A percentile compares a stretch with the other conserved stretches of the same genome.
phyloP scores from a whole-genome alignment of 306 rosid genomes.

The Pyrus bretschneideri region DNA sequence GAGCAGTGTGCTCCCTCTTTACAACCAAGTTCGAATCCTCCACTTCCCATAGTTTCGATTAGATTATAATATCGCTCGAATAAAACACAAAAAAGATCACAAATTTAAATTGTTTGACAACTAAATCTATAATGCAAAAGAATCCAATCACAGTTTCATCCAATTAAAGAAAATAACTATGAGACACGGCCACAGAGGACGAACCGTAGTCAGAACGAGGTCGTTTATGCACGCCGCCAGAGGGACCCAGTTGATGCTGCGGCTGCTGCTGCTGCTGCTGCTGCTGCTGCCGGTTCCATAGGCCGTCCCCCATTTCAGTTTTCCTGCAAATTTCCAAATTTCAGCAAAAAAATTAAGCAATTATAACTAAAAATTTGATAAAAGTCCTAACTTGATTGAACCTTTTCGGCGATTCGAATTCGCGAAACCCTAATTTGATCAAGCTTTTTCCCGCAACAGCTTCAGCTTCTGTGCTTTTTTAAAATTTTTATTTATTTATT shows the following conservation, averaged over 20 bases:
- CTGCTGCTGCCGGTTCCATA: conserved; percentile 58
- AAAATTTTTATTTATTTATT: not conserved
- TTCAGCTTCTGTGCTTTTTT: not conserved
- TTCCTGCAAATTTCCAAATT: not conserved
- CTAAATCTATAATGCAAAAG: not conserved
- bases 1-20: not conserved
- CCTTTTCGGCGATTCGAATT: conserved; percentile 9
- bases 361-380: not conserved
- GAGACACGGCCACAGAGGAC: not conserved
- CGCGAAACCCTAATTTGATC: not conserved
- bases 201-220: conserved; percentile 72
- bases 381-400: not conserved
- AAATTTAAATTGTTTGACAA: not conserved
- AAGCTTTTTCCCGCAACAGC: not conserved
- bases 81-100: not conserved
- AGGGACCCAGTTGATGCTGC: conserved; percentile 25
- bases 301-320: conserved; percentile 52
- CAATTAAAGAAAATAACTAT: not conserved
- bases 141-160: not conserved
- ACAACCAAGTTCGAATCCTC: not conserved
- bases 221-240: conserved; percentile 57
- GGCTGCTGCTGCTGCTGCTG: not conserved
- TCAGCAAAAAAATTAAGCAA: not conserved
- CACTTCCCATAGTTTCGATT: not conserved
- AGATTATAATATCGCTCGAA: not conserved